Conservation (phyloP, 1,139 yeast genomes). For the Hansenula anomala region DNA sequence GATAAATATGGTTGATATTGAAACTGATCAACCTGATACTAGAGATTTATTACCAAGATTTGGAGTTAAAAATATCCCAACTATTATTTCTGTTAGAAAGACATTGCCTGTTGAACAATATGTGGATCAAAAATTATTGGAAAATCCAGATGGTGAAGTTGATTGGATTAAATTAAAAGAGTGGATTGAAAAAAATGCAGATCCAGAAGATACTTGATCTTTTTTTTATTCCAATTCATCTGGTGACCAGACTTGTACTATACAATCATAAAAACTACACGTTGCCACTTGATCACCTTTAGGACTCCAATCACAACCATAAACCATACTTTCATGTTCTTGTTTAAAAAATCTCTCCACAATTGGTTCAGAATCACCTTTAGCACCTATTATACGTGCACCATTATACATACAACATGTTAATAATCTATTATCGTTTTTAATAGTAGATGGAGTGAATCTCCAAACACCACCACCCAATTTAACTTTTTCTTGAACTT, state of each 20-base stretch:
- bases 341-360: constrained; percentile 51
- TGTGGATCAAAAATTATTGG: constrained; percentile 32
- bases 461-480: constrained; percentile 97
- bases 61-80: constrained; percentile 53
- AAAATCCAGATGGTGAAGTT: constrained; percentile 34
- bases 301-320: constrained; percentile 86
- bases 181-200: constrained; percentile 50
- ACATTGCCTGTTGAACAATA: constrained; percentile 58
- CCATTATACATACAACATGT: constrained; percentile 97
- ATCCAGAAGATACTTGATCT: constrained; percentile 14
- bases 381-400: constrained; percentile 50
- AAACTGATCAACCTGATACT: constrained; percentile 61
- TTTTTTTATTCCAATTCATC: constrained; percentile 3
- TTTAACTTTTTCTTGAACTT: constrained; percentile 36
- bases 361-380: constrained; percentile 29
- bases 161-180: constrained; percentile 48
- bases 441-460: constrained; percentile 55
- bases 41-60: constrained; percentile 55
- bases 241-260: constrained; percentile 68
- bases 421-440: constrained; percentile 41
- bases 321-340: constrained; percentile 88
- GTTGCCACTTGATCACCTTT: constrained; percentile 53
- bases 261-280: constrained; percentile 86
- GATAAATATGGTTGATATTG: constrained; percentile 64
- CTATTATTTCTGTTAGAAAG: constrained; percentile 60